Base-by-base conservation (phyloP, 768 basidiomycete genomes). In the Exidia glandulosa region DNA sequence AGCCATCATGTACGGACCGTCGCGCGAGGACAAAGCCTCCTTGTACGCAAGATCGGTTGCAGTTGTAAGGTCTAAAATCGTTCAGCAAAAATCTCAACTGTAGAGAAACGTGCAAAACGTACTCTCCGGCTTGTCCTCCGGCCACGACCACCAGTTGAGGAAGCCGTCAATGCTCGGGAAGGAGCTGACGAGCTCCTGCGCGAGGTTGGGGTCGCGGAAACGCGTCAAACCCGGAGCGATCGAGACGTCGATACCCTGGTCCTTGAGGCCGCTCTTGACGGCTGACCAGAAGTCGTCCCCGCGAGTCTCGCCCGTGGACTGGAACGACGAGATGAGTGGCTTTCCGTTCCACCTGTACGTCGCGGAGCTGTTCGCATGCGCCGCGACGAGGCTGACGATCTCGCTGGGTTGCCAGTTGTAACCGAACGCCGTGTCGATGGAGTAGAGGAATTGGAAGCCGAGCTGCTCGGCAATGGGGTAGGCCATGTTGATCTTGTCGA, bases 1-100 rank as follows among this genome's bases (percentile, higher is more conserved):
- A 33, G 36, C 56, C 60, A 61, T 61, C 25, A 61, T 61, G 31
- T 61, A 61, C 2, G 60, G 60, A 19, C 60, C 60, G n/a, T n/a
- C 33, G 23, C 60, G 32, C n/a, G 23, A 14, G 10, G 50, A 23
- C 25, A 54, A 23, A 27, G 30, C 50, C 10, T 6, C 25, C 32
- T 60, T 37, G 36, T 60, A 60, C 30, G 48, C 59, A 23, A 60
- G 54, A 25, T 60, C 59, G 14, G 32, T 34, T n/a, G 52, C 36
- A 13, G 59, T 60, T 50, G 59, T 60, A 16, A 60, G 23, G 34
- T 60, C 50, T 32, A 45, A 27, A 32, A 30, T 23, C 3, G 19
- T 23, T 45, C 41, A n/a, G 48, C 45, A 23, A 29, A 36, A 31
- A 29, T 27, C 9, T 9, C 25, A 4, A 29, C 7, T 27, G 12